Evolutionary conservation across 768 basidiomycete genomes (phyloP).

Genomic region (Amanita exitialis): DNA sequence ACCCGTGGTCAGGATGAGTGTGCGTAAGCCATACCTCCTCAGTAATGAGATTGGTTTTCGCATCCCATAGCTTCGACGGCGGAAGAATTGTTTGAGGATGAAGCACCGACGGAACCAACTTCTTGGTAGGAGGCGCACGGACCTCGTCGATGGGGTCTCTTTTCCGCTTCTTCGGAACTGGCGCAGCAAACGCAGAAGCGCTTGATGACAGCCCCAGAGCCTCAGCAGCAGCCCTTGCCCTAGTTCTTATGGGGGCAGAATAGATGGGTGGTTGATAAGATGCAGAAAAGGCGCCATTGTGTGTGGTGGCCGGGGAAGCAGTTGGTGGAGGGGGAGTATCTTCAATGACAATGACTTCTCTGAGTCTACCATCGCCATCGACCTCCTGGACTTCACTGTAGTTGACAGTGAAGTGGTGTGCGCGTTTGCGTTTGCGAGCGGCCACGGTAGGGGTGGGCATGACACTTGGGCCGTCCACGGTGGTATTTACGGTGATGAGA

Average conservation of each 20-base stretch:
- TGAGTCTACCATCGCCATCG: constrained; percentile 63
- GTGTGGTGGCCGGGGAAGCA: constrained; percentile 64
- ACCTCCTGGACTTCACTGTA: constrained; percentile 87
- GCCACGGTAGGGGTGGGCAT: constrained; percentile 64
- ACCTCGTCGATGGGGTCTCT: constrained; percentile 67
- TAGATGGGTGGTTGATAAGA: constrained; percentile 73
- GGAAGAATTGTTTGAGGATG: constrained; percentile 36
- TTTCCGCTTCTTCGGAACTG: constrained; percentile 78
- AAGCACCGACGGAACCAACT: constrained; percentile 39
- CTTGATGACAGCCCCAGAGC: constrained; percentile 68
- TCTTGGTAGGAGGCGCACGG: constrained; percentile 60
- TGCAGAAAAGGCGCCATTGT: constrained; percentile 62
- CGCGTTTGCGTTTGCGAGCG: constrained; percentile 76
- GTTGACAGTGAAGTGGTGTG: constrained; percentile 71
- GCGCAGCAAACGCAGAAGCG: constrained; percentile 53
- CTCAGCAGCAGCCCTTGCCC: constrained; percentile 80
- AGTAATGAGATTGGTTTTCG: constrained; percentile 49
- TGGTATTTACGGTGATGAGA: constrained; percentile 31
- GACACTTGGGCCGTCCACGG: constrained; percentile 44
- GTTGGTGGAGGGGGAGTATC: constrained; percentile 84
- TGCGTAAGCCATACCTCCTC: constrained; percentile 49
- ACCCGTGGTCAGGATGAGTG: constrained; percentile 11
- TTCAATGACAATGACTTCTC: constrained; percentile 89
- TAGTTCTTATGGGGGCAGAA: constrained; percentile 70
- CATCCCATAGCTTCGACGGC: constrained; percentile 57